A percentile compares a stretch with the other conserved stretches of the same genome.
Conservation (phyloP, 768 basidiomycete genomes). For the Pleurotus pulmonarius region DNA sequence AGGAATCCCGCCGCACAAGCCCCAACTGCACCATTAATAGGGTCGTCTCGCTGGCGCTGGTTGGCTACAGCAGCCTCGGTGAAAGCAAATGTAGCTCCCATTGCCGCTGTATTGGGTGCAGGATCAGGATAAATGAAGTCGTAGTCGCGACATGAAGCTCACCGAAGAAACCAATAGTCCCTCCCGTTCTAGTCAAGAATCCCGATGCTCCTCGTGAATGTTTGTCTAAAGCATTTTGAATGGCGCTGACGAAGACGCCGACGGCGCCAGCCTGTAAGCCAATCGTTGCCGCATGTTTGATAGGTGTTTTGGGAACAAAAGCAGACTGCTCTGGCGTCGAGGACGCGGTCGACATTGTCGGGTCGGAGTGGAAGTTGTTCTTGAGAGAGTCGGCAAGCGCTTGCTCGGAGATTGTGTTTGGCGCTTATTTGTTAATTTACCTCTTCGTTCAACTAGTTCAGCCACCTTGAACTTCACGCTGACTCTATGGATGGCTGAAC, state of each 20-base stretch:
- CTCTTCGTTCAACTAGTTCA: neutral
- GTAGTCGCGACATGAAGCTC: conserved; percentile 20
- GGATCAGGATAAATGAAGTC: neutral
- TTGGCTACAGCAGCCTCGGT: conserved; percentile 83
- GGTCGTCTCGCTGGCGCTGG: conserved; percentile 71
- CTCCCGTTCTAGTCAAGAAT: conserved; percentile 81
- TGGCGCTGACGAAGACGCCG: conserved; percentile 62
- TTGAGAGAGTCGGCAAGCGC: neutral
- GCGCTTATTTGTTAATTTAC: no score
- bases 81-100: conserved; percentile 83
- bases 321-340: conserved; percentile 21
- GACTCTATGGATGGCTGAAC: no score
- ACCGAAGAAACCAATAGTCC: conserved; percentile 93
- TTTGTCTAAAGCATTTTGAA: conserved; percentile 76
- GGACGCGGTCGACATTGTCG: conserved; percentile 26
- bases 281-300: conserved; percentile 51
- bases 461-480: neutral
- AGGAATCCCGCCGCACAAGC: conserved; percentile 94
- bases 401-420: neutral
- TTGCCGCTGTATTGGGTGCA: conserved; percentile 56
- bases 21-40: conserved; percentile 78
- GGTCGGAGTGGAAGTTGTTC: conserved; percentile 7
- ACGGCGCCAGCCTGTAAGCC: conserved; percentile 65
- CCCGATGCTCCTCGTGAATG: conserved; percentile 83
- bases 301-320: conserved; percentile 49